A percentile compares a stretch with the other conserved stretches of the same genome.
These are phyloP conservation scores for Spinacia oleracea DNA, from an alignment of 179 eudicot genomes.

Conservation along the genomic window DNA sequence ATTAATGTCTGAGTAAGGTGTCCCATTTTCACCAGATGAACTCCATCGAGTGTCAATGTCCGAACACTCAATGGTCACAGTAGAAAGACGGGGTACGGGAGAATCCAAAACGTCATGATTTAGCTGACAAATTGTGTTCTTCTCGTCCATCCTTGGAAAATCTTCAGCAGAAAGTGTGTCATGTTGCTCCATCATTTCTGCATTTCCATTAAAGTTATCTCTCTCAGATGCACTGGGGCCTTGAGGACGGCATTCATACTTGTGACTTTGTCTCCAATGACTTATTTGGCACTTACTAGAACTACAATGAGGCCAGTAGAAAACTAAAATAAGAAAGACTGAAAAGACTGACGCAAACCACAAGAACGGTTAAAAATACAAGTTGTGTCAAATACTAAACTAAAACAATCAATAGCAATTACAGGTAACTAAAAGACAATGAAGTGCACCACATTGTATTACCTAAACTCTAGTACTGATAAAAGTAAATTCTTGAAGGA, in stretches of 20 bases:
- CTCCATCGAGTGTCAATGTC: constrained; percentile 16
- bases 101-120: constrained; percentile 17
- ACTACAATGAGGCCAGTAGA: constrained; percentile 35
- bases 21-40: constrained; percentile 13
- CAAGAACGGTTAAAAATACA: neutral
- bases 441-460: neutral
- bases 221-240: constrained; percentile 28
- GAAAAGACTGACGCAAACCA: neutral
- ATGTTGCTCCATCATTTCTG: constrained; percentile 30
- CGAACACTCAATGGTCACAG: constrained; percentile 24
- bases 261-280: constrained; percentile 97
- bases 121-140: neutral
- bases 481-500: neutral
- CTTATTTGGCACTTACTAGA: constrained; percentile 90
- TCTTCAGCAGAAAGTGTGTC: constrained; percentile 21
- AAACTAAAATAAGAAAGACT: neutral
- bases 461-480: neutral
- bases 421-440: neutral
- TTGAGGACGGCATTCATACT: constrained; percentile 63
- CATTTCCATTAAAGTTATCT: constrained; percentile 28
- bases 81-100: constrained; percentile 32
- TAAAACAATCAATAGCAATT: neutral
- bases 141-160: constrained; percentile 5
- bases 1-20: constrained; percentile 13
- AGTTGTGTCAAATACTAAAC: neutral